phyloP scores from a whole-genome alignment of 768 basidiomycete species.

The Galerina marginata region DNA sequence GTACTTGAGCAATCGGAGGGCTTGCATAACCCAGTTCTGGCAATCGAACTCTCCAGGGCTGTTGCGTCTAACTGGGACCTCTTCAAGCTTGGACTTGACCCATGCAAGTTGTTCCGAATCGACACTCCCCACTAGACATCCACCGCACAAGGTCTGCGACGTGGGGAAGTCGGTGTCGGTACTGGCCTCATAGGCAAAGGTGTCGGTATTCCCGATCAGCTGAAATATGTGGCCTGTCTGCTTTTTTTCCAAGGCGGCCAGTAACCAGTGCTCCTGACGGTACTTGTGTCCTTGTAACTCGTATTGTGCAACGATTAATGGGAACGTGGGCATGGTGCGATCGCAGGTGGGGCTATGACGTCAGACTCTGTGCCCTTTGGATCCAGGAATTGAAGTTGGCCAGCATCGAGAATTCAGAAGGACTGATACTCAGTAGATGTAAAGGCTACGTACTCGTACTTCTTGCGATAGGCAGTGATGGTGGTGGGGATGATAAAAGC shows the following conservation, averaged over 20 bases:
- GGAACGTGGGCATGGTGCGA: slow-evolving; percentile 17
- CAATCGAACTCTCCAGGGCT: slow-evolving; percentile 28
- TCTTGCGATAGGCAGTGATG: no score
- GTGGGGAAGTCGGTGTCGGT: slow-evolving; percentile 15
- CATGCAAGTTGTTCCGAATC: slow-evolving; percentile 22
- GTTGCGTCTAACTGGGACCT: slow-evolving; percentile 24
- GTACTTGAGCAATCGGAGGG: slow-evolving; percentile 28
- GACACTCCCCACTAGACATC: slow-evolving; percentile 31
- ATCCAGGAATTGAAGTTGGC: background rate
- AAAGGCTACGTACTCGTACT: no score
- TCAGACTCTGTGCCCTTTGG: background rate
- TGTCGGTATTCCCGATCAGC: slow-evolving; percentile 30
- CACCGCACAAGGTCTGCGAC: slow-evolving; percentile 27
- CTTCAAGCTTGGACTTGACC: slow-evolving; percentile 24
- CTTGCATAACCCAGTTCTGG: slow-evolving; percentile 33
- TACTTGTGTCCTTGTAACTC: slow-evolving; percentile 28
- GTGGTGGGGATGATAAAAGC: no score
- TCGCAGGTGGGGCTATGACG: background rate
- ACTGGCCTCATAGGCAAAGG: slow-evolving; percentile 22
- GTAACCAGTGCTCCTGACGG: slow-evolving; percentile 34
- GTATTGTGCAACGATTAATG: slow-evolving; percentile 33
- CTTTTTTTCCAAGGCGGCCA: slow-evolving; percentile 26
- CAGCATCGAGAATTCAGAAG: background rate
- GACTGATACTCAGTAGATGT: no score
- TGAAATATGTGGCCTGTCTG: slow-evolving; percentile 27